Evolutionary conservation across 2,329 filamentous ascomycete species (phyloP).

Genomic region (Sodiomyces alkalinus): DNA sequence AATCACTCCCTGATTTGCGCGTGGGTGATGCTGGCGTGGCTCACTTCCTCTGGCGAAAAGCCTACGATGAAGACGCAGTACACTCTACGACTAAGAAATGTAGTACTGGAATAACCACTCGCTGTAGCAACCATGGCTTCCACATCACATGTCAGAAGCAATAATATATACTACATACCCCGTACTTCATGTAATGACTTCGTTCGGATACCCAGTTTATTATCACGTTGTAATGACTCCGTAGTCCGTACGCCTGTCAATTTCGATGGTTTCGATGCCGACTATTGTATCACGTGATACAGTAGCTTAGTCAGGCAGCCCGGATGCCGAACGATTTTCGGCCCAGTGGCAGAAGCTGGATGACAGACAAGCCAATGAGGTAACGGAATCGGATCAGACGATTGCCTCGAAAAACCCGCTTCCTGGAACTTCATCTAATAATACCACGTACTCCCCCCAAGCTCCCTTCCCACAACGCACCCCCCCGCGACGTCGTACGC

Average conservation of each 20-base stretch:
- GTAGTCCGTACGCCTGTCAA: background rate
- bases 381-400: constrained; percentile 5
- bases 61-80: no score
- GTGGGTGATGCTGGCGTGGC: no score
- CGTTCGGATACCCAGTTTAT: no score
- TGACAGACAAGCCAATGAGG: background rate
- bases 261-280: background rate
- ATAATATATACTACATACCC: background rate
- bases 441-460: constrained; percentile 2
- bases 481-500: constrained; percentile 2
- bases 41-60: no score
- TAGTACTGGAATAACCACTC: background rate
- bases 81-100: no score
- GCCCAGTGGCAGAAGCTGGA: constrained; percentile 3
- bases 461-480: background rate
- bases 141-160: background rate
- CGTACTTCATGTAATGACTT: no score
- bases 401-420: constrained; percentile 10
- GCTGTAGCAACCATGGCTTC: background rate
- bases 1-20: no score
- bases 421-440: constrained; percentile 4
- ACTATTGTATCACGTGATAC: constrained; percentile 1
- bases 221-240: no score
- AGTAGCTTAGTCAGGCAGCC: constrained; percentile 1
- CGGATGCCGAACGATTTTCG: constrained; percentile 3